phyloP scores from a whole-genome alignment of 1,284 basidiomycete species.

The Sanghuangporus baumii region DNA sequence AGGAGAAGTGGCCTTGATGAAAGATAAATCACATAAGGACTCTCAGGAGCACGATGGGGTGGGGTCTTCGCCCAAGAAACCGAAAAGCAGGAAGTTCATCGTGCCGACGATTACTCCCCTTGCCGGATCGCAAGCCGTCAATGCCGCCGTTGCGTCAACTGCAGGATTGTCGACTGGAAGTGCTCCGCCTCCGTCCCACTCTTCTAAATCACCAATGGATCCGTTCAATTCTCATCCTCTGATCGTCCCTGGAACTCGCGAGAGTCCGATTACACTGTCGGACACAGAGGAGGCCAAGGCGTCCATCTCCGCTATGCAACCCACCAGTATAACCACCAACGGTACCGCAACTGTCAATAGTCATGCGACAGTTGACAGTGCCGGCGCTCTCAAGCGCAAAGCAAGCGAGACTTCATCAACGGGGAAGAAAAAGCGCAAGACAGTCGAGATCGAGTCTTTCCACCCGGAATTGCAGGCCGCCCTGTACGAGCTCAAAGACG shows the following conservation, averaged over 20 bases:
- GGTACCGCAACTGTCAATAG: slow-evolving; percentile 7
- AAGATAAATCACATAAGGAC: slow-evolving; percentile 48
- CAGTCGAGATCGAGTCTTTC: slow-evolving; percentile 63
- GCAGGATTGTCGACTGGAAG: slow-evolving; percentile 18
- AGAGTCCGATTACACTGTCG: slow-evolving; percentile 48
- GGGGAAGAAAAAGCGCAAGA: slow-evolving; percentile 60
- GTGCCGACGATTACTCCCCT: slow-evolving; percentile 29
- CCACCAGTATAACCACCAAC: neutral
- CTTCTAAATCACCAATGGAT: slow-evolving; percentile 18
- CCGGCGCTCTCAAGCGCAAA: slow-evolving; percentile 38
- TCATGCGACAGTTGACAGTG: slow-evolving; percentile 24
- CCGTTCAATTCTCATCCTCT: neutral
- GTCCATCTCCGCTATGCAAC: slow-evolving; percentile 18
- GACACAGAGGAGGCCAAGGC: slow-evolving; percentile 31
- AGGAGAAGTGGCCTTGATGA: slow-evolving; percentile 80
- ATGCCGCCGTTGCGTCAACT: slow-evolving; percentile 17
- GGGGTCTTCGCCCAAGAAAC: slow-evolving; percentile 49
- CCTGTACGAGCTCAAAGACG: slow-evolving; percentile 56
- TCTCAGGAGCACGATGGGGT: slow-evolving; percentile 24
- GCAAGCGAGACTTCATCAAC: slow-evolving; percentile 42
- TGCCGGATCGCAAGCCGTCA: slow-evolving; percentile 23
- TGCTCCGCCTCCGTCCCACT: neutral
- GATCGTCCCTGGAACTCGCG: slow-evolving; percentile 35
- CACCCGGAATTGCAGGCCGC: slow-evolving; percentile 61
- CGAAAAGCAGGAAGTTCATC: slow-evolving; percentile 53